Evolutionary conservation across 768 basidiomycete genomes (phyloP), one percentile per base, ranked within the genome.

Genomic region (Rubroboletus satanas): DNA sequence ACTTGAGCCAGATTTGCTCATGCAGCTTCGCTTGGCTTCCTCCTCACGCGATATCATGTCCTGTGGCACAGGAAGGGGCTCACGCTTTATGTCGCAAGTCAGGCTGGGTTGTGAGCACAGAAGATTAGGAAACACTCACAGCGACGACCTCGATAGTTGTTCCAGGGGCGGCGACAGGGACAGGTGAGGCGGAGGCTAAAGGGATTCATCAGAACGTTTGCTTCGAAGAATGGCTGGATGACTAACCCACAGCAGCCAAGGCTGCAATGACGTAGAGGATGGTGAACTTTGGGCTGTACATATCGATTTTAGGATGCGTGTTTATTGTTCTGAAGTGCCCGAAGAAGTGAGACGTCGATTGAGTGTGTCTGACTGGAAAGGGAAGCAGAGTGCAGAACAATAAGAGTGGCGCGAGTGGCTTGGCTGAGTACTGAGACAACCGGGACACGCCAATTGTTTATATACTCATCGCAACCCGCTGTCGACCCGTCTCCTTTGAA

Each of bases 211-310:
- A 57, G 58, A 46, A 36, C 1, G 14, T 33, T 18, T 17, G 42
- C 7, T 44, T 11, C 7, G 10, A 46, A 5, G 1, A 39, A 15
- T 1, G 21, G 29, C 12, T 1, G 11, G 7, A 44, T 17, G 7
- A 64, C 71, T 48, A 28, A 71, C 71, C 60, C 28, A 66, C 48
- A 26, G 65, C 51, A 39, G 55, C 65, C 57, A 71, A 45, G 46
- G 56, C 57, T 23, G 63, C 67, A 9, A 72, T 62, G 56, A 72
- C 52, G 58, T 61, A 71, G 65, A 72, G 48, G 7, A 69, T 7
- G 0, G 63, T 56, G 35, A 69, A 62, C 44, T 67, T 72, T 17
- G 32, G 49, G 26, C 59, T 41, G 61, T 70, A 36, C 67, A 71
- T 72, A 11, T 51, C 54, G 51, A 29, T 60, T 66, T 70, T 61